Evolutionary conservation across 768 basidiomycete species (phyloP).

Genomic region (Suillus placidus): DNA sequence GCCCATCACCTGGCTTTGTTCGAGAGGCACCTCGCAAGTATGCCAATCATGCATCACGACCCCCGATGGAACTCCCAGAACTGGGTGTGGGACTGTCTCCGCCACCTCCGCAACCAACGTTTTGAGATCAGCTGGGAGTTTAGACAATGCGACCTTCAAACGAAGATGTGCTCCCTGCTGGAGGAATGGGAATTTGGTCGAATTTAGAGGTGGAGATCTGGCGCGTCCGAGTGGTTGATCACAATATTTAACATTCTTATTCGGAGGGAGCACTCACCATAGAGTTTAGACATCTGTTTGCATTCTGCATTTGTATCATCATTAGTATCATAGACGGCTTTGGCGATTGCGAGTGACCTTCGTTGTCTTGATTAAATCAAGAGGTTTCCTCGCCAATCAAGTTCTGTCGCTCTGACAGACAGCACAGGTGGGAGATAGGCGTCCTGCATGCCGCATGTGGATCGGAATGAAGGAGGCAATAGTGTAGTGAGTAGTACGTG

Average conservation of each 20-base stretch:
- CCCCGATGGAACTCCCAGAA: constrained; percentile 30
- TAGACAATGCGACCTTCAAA: constrained; percentile 22
- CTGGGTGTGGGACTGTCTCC: constrained; percentile 30
- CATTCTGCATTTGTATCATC: neutral
- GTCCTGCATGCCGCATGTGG: neutral
- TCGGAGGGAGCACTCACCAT: neutral
- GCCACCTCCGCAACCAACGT: constrained; percentile 9
- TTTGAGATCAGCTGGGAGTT: constrained; percentile 21
- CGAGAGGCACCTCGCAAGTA: constrained; percentile 16
- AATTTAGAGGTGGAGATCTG: neutral
- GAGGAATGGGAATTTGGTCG: constrained; percentile 17
- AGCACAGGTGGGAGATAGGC: neutral
- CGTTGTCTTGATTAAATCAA: neutral
- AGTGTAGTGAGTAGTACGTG: neutral
- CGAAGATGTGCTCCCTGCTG: constrained; percentile 29
- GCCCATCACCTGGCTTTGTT: constrained; percentile 19
- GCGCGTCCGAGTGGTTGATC: neutral
- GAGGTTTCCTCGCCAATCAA: neutral
- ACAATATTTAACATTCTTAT: neutral
- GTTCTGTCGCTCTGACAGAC: neutral
- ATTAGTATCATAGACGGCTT: neutral
- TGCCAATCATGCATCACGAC: constrained; percentile 24
- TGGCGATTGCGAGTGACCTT: neutral
- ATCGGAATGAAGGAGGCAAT: neutral
- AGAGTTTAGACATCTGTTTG: neutral